Percentiles rank a stretch among this genome's conserved stretches.
phyloP scores from a whole-genome alignment of 177 flowering plant species.

The Vitis hybrid region DNA sequence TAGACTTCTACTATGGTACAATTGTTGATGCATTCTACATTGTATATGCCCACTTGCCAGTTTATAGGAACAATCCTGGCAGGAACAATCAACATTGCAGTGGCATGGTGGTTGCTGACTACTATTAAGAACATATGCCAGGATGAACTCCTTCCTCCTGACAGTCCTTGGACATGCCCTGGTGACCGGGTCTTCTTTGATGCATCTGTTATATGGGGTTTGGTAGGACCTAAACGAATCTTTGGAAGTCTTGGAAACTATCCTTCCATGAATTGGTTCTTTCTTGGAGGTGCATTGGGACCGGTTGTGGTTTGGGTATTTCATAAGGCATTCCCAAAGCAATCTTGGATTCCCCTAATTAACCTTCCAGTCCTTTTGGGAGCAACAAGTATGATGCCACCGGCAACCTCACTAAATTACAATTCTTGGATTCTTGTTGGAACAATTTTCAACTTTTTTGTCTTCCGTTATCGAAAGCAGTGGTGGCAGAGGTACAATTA shows the following conservation, averaged over 20 bases:
- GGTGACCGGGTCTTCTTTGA: slow-evolving; percentile 52
- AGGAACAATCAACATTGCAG: slow-evolving; percentile 50
- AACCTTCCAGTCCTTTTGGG: slow-evolving; percentile 58
- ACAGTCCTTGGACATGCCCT: slow-evolving; percentile 68
- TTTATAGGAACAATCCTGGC: slow-evolving; percentile 60
- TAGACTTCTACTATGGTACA: neutral
- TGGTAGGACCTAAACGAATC: slow-evolving; percentile 52
- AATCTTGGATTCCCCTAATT: slow-evolving; percentile 56
- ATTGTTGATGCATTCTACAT: neutral
- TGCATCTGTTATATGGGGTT: slow-evolving; percentile 67
- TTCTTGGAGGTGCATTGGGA: slow-evolving; percentile 53
- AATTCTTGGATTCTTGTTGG: slow-evolving; percentile 50
- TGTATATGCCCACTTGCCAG: slow-evolving; percentile 17
- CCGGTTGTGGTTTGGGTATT: slow-evolving; percentile 55
- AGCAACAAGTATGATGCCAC: slow-evolving; percentile 52
- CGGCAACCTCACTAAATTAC: slow-evolving; percentile 55
- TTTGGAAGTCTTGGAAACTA: slow-evolving; percentile 50
- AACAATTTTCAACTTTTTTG: slow-evolving; percentile 50
- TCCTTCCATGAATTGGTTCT: slow-evolving; percentile 56
- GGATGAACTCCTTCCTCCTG: slow-evolving; percentile 36
- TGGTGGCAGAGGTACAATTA: slow-evolving; percentile 72
- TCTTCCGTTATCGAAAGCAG: slow-evolving; percentile 46
- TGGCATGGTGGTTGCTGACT: slow-evolving; percentile 53
- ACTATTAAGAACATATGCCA: slow-evolving; percentile 51
- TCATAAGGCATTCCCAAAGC: slow-evolving; percentile 50